These are phyloP conservation scores for Zizania palustris DNA, from an alignment of 202 grass and related monocot genomes.

Conservation along the genomic window DNA sequence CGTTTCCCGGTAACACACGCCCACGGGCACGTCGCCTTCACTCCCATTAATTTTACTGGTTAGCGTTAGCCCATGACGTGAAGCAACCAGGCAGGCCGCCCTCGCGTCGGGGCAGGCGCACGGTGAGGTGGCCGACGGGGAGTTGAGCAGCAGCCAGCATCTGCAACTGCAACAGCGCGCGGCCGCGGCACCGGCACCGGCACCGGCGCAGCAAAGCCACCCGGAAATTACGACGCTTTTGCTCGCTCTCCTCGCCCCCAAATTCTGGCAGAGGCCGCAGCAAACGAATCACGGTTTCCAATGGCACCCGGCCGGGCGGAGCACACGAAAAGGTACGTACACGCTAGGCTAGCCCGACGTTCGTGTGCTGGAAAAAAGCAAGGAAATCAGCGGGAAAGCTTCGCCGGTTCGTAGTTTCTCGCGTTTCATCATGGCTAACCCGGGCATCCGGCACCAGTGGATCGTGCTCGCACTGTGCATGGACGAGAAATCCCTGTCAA, in stretches of 20 bases:
- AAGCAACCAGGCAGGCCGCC: not conserved
- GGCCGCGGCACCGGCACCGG: too few species aligned
- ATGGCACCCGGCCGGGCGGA: not conserved
- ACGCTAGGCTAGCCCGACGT: not conserved
- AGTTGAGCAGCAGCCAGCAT: too few species aligned
- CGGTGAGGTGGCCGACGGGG: too few species aligned
- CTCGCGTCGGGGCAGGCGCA: not conserved
- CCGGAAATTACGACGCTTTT: constrained; percentile 22
- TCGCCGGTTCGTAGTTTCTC: not conserved
- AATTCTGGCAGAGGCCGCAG: not conserved
- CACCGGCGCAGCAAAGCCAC: not conserved
- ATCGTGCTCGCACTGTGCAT: constrained; percentile 33
- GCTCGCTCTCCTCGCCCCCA: not conserved
- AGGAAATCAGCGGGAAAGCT: not conserved
- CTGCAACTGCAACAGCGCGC: not conserved
- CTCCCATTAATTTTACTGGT: constrained; percentile 14
- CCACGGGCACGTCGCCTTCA: not conserved
- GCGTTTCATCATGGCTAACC: not conserved
- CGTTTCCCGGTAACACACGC: constrained; percentile 28
- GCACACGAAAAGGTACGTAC: too few species aligned
- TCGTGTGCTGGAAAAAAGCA: not conserved
- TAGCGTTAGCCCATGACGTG: constrained; percentile 20
- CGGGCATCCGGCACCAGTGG: not conserved
- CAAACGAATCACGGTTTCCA: constrained; percentile 28
- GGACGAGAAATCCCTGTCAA: constrained; percentile 14